Evolutionary conservation across 441 rosid species (phyloP).

Genomic region (Arabidopsis hybrid): DNA sequence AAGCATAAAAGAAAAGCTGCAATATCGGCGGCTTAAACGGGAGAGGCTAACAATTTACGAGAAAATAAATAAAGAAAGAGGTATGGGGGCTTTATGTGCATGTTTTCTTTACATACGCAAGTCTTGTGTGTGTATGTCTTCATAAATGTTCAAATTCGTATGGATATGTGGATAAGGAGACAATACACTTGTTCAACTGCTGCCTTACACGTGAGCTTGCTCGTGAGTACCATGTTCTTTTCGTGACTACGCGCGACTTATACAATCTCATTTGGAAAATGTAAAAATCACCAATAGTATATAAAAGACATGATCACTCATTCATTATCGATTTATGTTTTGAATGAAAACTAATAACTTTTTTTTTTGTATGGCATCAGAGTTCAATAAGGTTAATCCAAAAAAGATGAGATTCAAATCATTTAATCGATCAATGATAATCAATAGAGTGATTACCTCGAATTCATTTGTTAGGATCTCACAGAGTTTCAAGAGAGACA

Average conservation of each 20-base stretch:
- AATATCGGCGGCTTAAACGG: constrained; percentile 38
- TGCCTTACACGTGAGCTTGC: constrained; percentile 43
- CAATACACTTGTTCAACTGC: constrained; percentile 27
- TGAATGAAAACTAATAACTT: neutral
- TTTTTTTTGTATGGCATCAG: neutral
- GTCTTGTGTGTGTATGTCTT: constrained; percentile 1
- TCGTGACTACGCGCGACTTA: constrained; percentile 30
- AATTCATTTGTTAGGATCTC: neutral
- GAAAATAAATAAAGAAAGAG: constrained; percentile 34
- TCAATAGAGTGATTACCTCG: neutral
- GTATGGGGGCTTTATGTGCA: constrained; percentile 40
- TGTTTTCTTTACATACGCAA: constrained; percentile 37
- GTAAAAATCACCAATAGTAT: neutral
- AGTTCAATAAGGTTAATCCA: neutral
- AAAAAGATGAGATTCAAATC: neutral
- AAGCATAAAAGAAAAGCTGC: constrained; percentile 29
- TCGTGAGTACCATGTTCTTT: constrained; percentile 37
- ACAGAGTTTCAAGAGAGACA: neutral
- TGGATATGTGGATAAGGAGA: constrained; percentile 43
- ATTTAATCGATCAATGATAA: neutral
- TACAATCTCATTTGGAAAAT: neutral
- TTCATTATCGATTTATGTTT: neutral
- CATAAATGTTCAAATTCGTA: neutral
- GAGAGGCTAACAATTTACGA: constrained; percentile 41
- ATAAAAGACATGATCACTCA: neutral